Base-by-base conservation (phyloP, 2,329 filamentous ascomycete species). In the Sclerotinia spermophila region DNA sequence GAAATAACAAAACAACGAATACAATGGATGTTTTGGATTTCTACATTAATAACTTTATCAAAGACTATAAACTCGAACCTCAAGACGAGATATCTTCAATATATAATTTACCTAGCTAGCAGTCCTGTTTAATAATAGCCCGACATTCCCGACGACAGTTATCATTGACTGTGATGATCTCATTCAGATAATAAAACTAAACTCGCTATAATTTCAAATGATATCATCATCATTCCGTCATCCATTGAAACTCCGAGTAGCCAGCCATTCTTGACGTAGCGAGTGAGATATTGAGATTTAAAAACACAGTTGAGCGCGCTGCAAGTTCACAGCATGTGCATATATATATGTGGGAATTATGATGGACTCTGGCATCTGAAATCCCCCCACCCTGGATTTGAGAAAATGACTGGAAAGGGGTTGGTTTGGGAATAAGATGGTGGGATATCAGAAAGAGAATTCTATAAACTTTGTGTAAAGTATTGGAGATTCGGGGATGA, bases 271-370 rank as follows among this genome's bases (percentile, higher is more conserved):
- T n/a, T n/a, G n/a, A n/a, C n/a, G n/a, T n/a, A n/a, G n/a, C n/a
- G n/a, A n/a, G n/a, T n/a, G n/a, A 4, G 1, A n/a, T 48, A 5
- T n/a, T n/a, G 24, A 51, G 48, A 51, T 5, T 5, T 24, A 51
- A 13, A 15, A 5, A 27, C n/a, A 5, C 24, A 15, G 13, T 51
- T 17, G 13, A 27, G 17, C 2, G 5, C 48, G 24, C 48, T 0
- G 0, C 1, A 51, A 15, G 1, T 17, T 1, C 24, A 51, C n/a
- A 51, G n/a, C n/a, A 2, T 17, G n/a, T 27, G 48, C 5, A 27
- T 27, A 1, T 51, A 7, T 3, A 27, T 1, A 51, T n/a, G n/a
- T n/a, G n/a, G n/a, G 6, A 17, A 27, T 8, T n/a, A 27, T 13
- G 3, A 27, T 5, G 13, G 5, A 51, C 13, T 51, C n/a, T 2